A percentile compares a stretch with the other conserved stretches of the same genome.
Conservation (phyloP, 2,329 filamentous ascomycete genomes). For the Zelopaecilomyces penicillatus region DNA sequence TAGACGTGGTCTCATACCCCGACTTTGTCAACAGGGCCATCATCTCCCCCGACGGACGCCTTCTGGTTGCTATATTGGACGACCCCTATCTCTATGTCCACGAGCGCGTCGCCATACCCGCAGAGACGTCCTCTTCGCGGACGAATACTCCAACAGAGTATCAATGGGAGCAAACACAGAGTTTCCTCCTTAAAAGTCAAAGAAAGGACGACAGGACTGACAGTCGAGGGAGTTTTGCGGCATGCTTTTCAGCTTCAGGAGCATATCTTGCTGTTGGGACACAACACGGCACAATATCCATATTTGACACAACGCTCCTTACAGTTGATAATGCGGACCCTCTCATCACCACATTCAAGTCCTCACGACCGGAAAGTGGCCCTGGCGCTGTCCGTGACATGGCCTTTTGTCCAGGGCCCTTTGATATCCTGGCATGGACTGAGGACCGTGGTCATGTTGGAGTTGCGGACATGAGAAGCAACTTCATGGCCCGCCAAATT, state of each 20-base stretch:
- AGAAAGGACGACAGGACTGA: conserved; percentile 44
- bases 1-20: conserved; percentile 65
- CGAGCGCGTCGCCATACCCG: conserved; percentile 37
- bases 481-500: conserved; percentile 60
- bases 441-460: conserved; percentile 75
- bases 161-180: conserved; percentile 43
- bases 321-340: conserved; percentile 42
- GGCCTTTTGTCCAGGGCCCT: conserved; percentile 83
- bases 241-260: conserved; percentile 66
- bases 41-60: conserved; percentile 79
- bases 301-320: conserved; percentile 55
- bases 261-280: conserved; percentile 67
- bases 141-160: conserved; percentile 24
- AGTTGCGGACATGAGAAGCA: conserved; percentile 62
- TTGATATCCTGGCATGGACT: conserved; percentile 87
- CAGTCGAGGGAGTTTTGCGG: conserved; percentile 64
- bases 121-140: conserved; percentile 15
- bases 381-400: conserved; percentile 81
- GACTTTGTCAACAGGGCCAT: conserved; percentile 88
- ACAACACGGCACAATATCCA: conserved; percentile 70
- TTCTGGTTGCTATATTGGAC: conserved; percentile 80
- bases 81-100: conserved; percentile 83
- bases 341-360: conserved; percentile 67
- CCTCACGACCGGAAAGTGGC: conserved; percentile 62
- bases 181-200: conserved; percentile 51